Evolutionary conservation across 805 yeast species (phyloP), one percentile per base, ranked within the genome.

Genomic region (Cyberlindnera nakhonratchasimensis): DNA sequence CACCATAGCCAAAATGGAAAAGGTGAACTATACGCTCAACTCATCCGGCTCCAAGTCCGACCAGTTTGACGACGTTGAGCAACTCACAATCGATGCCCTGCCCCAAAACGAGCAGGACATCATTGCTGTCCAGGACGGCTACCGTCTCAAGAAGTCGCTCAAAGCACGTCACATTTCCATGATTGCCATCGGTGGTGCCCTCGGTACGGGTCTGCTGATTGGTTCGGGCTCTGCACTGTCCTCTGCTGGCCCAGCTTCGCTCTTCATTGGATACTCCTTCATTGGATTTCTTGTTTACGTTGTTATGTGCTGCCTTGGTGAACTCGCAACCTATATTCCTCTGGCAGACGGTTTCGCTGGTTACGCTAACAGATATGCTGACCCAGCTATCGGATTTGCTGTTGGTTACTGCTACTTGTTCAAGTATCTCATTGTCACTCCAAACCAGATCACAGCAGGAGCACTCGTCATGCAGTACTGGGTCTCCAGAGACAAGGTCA

Each of bases 211-310:
- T 54, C 62, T 81, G 44, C 77, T 82, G 45, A 74, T 81, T 42
- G 86, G 85, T 39, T 72, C 83, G 6, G 86, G 86, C 42, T 62
- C 72, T 30, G 77, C 84, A 0, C 63, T 82, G 39, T 58, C 58
- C 14, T 67, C 71, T 17, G 79, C 82, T 45, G 88, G 88, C 10
- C 84, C 86, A 4, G 77, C 67, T 4, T 61, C 75, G 4, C 57
- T 72, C 28, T 59, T 82, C 32, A 72, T 86, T 39, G 76, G 87
- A 4, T 87, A 86, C 58, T 62, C 80, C 6, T 59, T 80, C 39
- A 80, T 86, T 51, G 95, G 95, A n/a, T 57, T 79, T 22, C 66
- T 82, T 33, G 90, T 86, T 16, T 82, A 72, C 51, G 72, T 79
- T 57, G 84, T 80, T 30, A 82, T 79, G 82, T 67, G 80, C 42